A percentile compares a stretch with the other conserved stretches of the same genome.
These are phyloP conservation scores for Penicillium hesseltinei DNA, from an alignment of 2,329 filamentous ascomycete species.

Conservation along the genomic window DNA sequence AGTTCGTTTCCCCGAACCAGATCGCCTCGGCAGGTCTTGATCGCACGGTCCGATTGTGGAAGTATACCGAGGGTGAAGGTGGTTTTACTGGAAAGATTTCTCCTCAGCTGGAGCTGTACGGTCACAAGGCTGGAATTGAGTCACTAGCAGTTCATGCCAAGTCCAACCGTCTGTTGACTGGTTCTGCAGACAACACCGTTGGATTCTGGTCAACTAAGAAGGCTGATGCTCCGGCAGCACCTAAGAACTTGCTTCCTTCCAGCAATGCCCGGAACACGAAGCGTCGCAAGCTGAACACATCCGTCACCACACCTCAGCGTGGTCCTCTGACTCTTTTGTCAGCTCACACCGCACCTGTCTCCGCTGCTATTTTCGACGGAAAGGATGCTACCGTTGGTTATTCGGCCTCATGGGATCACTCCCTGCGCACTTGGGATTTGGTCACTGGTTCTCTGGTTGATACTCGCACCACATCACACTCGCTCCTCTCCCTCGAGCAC, in stretches of 20 bases:
- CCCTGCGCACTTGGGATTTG: slow-evolving; percentile 85
- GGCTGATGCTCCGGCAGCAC: slow-evolving; percentile 70
- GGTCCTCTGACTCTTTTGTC: slow-evolving; percentile 74
- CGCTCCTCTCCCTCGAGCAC: slow-evolving; percentile 74
- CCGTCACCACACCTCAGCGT: slow-evolving; percentile 63
- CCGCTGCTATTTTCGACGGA: slow-evolving; percentile 79
- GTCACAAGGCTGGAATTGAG: slow-evolving; percentile 73
- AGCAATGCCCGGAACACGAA: slow-evolving; percentile 65
- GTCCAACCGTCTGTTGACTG: slow-evolving; percentile 77
- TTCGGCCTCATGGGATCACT: slow-evolving; percentile 87
- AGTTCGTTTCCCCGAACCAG: slow-evolving; percentile 74
- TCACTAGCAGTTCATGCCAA: slow-evolving; percentile 70
- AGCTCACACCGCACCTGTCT: slow-evolving; percentile 71
- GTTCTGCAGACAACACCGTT: slow-evolving; percentile 76
- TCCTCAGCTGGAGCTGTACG: slow-evolving; percentile 77
- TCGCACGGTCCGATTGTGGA: slow-evolving; percentile 84
- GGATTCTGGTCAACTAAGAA: slow-evolving; percentile 88
- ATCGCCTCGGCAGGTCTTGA: slow-evolving; percentile 83
- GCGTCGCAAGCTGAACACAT: slow-evolving; percentile 68
- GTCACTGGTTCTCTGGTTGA: slow-evolving; percentile 76
- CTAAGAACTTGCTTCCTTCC: slow-evolving; percentile 66
- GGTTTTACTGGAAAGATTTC: slow-evolving; percentile 63
- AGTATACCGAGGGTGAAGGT: slow-evolving; percentile 68
- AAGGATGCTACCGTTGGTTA: slow-evolving; percentile 85
- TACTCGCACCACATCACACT: slow-evolving; percentile 77